Conservation (phyloP, 2,329 filamentous ascomycete genomes). For the Clonostachys rosea region DNA sequence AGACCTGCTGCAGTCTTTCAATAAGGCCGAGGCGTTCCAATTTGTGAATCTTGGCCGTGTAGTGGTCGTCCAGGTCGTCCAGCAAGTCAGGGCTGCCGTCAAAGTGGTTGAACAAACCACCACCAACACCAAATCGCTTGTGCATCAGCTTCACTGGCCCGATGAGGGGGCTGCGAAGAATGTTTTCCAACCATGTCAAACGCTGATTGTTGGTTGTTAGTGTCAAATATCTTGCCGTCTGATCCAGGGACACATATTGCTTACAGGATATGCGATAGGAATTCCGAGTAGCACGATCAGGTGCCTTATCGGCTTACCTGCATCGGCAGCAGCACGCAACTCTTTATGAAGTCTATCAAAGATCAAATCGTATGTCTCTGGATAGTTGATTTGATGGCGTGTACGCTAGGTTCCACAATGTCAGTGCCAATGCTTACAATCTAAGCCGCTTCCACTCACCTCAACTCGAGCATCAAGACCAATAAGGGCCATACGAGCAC, state of each 20-base stretch:
- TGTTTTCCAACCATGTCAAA: constrained; percentile 94
- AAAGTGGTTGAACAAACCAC: constrained; percentile 87
- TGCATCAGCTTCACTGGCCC: constrained; percentile 86
- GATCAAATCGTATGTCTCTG: constrained; percentile 81
- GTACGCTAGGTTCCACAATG: constrained; percentile 64
- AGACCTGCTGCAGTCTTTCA: constrained; percentile 75
- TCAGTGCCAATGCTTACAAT: neutral
- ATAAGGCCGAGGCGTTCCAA: constrained; percentile 76
- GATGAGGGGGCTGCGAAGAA: constrained; percentile 80
- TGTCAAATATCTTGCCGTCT: constrained; percentile 17
- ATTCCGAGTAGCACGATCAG: constrained; percentile 84
- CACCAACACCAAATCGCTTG: constrained; percentile 81
- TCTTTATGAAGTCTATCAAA: constrained; percentile 74
- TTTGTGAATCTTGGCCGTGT: constrained; percentile 90
- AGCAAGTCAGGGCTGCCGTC: constrained; percentile 90
- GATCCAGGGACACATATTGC: constrained; percentile 12
- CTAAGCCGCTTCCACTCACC: constrained; percentile 26
- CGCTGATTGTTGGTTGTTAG: constrained; percentile 44
- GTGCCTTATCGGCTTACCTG: constrained; percentile 78
- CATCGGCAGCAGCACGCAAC: constrained; percentile 60
- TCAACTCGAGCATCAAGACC: constrained; percentile 93
- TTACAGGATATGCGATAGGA: constrained; percentile 75
- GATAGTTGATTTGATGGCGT: constrained; percentile 90
- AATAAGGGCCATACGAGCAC: constrained; percentile 76
- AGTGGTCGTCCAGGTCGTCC: constrained; percentile 93